Percentiles rank a stretch among this genome's conserved stretches.
Evolutionary conservation across 768 basidiomycete genomes (phyloP).

Genomic region (Punctularia strigosozonata): DNA sequence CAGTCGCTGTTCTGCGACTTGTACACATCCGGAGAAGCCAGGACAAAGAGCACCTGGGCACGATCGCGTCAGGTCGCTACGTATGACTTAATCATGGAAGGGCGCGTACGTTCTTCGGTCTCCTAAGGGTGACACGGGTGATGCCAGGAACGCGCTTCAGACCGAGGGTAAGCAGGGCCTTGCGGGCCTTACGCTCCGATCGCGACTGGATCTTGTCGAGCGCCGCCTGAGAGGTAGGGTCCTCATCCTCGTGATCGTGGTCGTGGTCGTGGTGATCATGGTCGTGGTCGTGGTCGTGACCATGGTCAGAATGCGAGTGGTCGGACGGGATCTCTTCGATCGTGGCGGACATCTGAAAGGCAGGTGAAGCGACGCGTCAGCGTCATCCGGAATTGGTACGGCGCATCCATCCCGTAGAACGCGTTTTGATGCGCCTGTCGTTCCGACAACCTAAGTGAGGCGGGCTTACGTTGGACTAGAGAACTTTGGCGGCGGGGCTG

Average conservation of each 20-base stretch:
- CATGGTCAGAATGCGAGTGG: conserved; percentile 58
- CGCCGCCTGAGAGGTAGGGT: conserved; percentile 73
- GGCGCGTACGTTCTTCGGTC: conserved; percentile 80
- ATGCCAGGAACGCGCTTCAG: conserved; percentile 89
- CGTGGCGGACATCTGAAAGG: conserved; percentile 57
- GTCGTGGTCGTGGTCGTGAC: conserved; percentile 30
- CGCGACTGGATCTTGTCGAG: conserved; percentile 92
- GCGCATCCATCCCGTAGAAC: conserved; percentile 20
- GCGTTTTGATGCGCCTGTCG: no score
- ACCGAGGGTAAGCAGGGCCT: conserved; percentile 83
- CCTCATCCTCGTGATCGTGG: conserved; percentile 55
- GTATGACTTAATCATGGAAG: not conserved
- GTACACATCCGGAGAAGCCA: conserved; percentile 92
- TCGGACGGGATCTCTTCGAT: conserved; percentile 80
- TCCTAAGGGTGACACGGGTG: conserved; percentile 87
- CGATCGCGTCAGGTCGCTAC: not conserved
- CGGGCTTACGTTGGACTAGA: no score
- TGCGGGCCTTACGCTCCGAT: conserved; percentile 90
- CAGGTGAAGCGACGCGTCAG: conserved; percentile 4
- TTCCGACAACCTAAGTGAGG: no score
- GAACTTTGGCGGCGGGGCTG: no score
- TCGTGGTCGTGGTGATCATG: conserved; percentile 45
- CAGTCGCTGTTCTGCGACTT: conserved; percentile 96
- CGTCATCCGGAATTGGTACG: conserved; percentile 17
- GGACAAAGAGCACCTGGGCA: conserved; percentile 74